phyloP scores from a whole-genome alignment of 2,329 filamentous ascomycete genomes.

The Cryphonectria carpinicola region DNA sequence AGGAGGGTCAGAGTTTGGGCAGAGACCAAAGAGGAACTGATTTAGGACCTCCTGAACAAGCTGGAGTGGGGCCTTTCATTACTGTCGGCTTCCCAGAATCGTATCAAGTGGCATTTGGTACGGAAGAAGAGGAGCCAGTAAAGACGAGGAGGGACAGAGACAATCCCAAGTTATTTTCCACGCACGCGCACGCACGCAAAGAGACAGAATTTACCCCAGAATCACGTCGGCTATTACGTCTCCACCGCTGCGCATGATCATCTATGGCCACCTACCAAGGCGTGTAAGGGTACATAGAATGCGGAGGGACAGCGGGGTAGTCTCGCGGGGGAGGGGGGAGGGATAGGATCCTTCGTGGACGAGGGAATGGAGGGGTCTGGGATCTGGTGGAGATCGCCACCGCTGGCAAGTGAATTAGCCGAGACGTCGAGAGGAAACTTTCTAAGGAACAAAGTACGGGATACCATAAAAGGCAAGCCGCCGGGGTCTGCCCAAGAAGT shows the following conservation, averaged over 20 bases:
- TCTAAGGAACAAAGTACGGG: neutral
- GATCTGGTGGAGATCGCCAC: neutral
- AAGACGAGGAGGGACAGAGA: neutral
- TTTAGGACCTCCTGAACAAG: neutral
- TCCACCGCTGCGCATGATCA: neutral
- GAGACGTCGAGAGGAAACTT: neutral
- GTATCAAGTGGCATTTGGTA: neutral
- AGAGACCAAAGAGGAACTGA: neutral
- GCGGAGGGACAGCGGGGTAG: slow-evolving; percentile 16
- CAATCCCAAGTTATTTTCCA: neutral
- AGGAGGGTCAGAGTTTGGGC: neutral
- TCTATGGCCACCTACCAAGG: neutral
- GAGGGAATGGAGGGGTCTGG: neutral
- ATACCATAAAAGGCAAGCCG: slow-evolving; percentile 28
- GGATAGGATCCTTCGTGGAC: neutral
- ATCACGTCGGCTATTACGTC: neutral
- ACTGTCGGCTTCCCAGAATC: neutral
- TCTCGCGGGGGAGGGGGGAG: neutral
- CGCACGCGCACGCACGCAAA: neutral
- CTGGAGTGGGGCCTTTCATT: neutral
- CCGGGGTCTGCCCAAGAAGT: neutral
- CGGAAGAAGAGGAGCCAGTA: neutral
- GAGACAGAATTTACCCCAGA: neutral
- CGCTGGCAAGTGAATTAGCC: neutral
- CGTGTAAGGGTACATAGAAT: neutral